Conservation (phyloP, 2,329 filamentous ascomycete genomes). For the Penicillium polonicum region DNA sequence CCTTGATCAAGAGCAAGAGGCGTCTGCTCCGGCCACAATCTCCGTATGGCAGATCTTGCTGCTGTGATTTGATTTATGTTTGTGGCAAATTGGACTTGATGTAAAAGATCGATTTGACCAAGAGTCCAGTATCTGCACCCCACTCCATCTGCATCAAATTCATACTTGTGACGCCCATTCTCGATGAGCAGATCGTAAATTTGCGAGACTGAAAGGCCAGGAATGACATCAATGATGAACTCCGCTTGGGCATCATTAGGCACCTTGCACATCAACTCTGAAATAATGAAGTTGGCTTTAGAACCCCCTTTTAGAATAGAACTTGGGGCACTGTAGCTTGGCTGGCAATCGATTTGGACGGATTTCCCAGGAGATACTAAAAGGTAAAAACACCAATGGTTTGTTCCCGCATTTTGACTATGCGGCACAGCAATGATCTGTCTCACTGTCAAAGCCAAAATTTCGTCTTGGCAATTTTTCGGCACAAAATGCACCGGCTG, state of each 20-base stretch:
- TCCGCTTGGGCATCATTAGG: not conserved
- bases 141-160: conserved; percentile 22
- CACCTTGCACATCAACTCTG: too few species aligned
- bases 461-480: too few species aligned
- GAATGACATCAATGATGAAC: conserved; percentile 11
- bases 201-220: conserved; percentile 6
- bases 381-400: too few species aligned
- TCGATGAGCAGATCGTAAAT: conserved; percentile 11
- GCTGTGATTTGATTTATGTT: conserved; percentile 9
- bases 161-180: conserved; percentile 23
- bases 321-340: too few species aligned
- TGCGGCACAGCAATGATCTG: too few species aligned
- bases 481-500: too few species aligned
- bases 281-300: too few species aligned
- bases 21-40: conserved; percentile 22
- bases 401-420: too few species aligned
- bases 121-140: conserved; percentile 23
- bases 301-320: too few species aligned
- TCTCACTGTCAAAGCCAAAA: too few species aligned
- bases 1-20: conserved; percentile 15
- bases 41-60: conserved; percentile 14
- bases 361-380: too few species aligned
- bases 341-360: too few species aligned
- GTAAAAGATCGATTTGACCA: conserved; percentile 18
- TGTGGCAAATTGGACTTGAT: conserved; percentile 2